Evolutionary conservation across 495 filamentous ascomycete species (phyloP).

Genomic region (Trichocladium uniseriatum): DNA sequence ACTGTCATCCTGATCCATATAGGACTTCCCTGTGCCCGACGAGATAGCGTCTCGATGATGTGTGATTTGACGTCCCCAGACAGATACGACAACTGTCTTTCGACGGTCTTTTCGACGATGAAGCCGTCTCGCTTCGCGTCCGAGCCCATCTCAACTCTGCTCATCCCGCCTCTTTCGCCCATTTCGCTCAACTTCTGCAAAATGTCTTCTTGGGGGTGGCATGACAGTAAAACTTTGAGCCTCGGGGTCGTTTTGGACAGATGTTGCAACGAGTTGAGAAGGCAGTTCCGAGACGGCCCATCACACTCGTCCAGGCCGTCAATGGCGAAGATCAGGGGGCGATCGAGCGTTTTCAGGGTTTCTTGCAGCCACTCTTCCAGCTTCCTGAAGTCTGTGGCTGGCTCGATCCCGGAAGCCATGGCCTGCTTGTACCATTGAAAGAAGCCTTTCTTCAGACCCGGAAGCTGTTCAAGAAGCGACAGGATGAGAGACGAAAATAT

Average conservation of each 20-base stretch:
- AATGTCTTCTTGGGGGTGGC: background rate
- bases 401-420: background rate
- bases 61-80: background rate
- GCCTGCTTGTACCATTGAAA: background rate
- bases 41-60: background rate
- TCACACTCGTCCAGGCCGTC: conserved; percentile 30
- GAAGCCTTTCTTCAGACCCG: background rate
- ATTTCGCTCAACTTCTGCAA: background rate
- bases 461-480: background rate
- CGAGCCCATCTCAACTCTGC: background rate
- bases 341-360: background rate
- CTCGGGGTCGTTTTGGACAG: background rate
- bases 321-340: conserved; percentile 17
- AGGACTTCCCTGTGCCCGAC: background rate
- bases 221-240: background rate
- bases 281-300: conserved; percentile 13
- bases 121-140: background rate
- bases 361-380: background rate
- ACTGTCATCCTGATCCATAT: background rate
- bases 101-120: background rate
- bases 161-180: too few relatives aligned
- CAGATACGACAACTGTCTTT: background rate
- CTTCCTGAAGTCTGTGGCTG: background rate
- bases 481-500: conserved; percentile 3
- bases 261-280: conserved; percentile 3